Evolutionary conservation across 495 filamentous ascomycete species (phyloP), one percentile per base, ranked within the genome.

Genomic region (Tuber aestivum): DNA sequence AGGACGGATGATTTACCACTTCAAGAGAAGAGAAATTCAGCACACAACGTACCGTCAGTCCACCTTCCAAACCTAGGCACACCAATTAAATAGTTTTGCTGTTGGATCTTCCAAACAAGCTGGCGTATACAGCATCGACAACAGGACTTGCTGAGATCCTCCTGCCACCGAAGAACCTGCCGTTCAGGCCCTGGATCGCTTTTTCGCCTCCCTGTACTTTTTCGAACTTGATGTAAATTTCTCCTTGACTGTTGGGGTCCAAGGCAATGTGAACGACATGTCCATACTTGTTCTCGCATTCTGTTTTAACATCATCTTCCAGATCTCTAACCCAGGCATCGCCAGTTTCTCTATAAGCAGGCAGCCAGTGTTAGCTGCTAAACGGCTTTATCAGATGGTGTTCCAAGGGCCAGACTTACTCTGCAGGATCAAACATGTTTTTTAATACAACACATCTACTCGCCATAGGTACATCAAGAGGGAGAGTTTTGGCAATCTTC

Each of bases 201-300:
- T 97, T 98, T 83, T 97, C 92, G 81, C 95, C 96, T 74, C 94
- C 95, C 80, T 93, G 89, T 74, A 97, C 93, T 77, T 93, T 91
- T 86, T 97, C 93, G 84, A 98, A 99, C 85, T 98, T 98, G 83
- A 98, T 89, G 85, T 97, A 99, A 82, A 99, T 95, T 82, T 98
- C 96, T 85, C 96, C 96, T 83, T 92, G 89, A 72, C 92, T 93
- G 84, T 95, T 97, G 78, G 93, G 89, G 88, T 97, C 95, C 87
- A 97, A 86, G 83, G 93, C 88, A 86, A 97, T 97, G 90, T 99
- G 96, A 86, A 97, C 94, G 83, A 99, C 94, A 83, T 94, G 92
- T 83, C 96, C 96, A 87, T 97, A 99, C 87, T 95, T 97, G 78
- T 91, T 88, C 85, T 96, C 93, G 84, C 95, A 97, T 87, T 99